Evolutionary conservation across 257 asterid genomes (phyloP), one percentile per base, ranked within the genome.

Genomic region (Lycium barbarum): DNA sequence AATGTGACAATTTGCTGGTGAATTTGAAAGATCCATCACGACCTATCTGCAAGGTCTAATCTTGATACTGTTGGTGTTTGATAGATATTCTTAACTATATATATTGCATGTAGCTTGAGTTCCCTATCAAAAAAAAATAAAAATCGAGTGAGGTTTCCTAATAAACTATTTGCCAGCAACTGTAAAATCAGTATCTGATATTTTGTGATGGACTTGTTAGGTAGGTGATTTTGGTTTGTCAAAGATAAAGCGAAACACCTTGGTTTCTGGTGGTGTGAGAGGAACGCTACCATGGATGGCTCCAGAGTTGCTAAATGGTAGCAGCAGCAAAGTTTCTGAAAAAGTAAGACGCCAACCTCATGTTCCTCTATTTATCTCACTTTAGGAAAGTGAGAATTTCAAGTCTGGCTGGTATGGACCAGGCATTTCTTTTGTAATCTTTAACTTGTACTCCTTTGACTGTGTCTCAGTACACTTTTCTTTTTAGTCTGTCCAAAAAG

Each of bases 211-310:
- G 66, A 85, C 85, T 55, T 90, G 22, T 87, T 90, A 95, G 98
- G 98, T 94, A 26, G 99, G 98, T 66, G 99, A 95, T 90, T 94
- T 95, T 90, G 99, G 99, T 80, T 89, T 95, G 58, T 95, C 99
- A 81, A 95, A 92, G 89, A 92, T 95, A 67, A 95, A 92, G 87
- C 91, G 95, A 61, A 94, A 95, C 89, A 95, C 99, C 81, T 89
- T 95, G 93, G 98, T 95, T 84, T 93, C 99, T 88, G 99, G 98
- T 84, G 99, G 99, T 84, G 97, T 95, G 85, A 88, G 98, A 86
- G 99, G 99, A 74, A 95, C 99, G 12, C 95, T 95, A 51, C 99
- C 99, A 40, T 95, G 99, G 99, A 95, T 94, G 99, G 97, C 99
- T 84, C 99, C 99, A 11, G 99, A 95, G 90, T 92, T 95, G 84